A percentile compares a stretch with the other conserved stretches of the same genome.
phyloP scores from a whole-genome alignment of 331 rosid genomes.

The Acacia pycnantha region DNA sequence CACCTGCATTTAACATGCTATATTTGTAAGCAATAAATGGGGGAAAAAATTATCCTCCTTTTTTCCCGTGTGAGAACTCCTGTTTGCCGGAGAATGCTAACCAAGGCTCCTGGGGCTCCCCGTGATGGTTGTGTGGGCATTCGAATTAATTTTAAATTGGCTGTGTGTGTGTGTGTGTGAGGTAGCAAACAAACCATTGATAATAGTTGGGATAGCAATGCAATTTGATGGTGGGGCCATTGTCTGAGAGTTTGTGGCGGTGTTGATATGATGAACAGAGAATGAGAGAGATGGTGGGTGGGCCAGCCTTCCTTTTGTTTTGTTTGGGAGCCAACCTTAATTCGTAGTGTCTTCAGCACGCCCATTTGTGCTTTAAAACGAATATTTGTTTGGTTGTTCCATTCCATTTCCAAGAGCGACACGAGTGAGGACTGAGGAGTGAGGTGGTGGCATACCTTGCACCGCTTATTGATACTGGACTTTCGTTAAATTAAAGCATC shows the following conservation, averaged over 20 bases:
- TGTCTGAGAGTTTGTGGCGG: constrained; percentile 12
- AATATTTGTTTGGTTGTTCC: no score
- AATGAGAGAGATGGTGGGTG: constrained; percentile 26
- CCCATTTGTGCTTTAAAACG: no score
- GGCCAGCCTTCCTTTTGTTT: constrained; percentile 27
- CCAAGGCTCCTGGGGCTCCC: not conserved
- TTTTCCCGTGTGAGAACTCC: not conserved
- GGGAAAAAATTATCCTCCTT: not conserved
- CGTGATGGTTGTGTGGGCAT: constrained; percentile 31
- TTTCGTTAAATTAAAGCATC: not conserved
- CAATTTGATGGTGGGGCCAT: constrained; percentile 29
- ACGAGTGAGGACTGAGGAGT: no score
- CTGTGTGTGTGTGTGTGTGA: constrained; percentile 30
- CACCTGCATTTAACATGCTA: constrained; percentile 11
- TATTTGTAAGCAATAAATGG: constrained; percentile 11
- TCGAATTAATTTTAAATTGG: constrained; percentile 12
- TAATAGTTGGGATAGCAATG: constrained; percentile 35
- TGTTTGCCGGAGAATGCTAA: constrained; percentile 6
- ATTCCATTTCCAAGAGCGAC: no score
- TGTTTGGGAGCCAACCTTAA: constrained; percentile 25
- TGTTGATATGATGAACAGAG: constrained; percentile 3
- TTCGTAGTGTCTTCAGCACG: constrained; percentile 49
- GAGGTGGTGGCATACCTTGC: no score
- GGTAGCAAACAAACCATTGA: constrained; percentile 23
- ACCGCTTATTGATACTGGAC: not conserved